phyloP scores from a whole-genome alignment of 371 early-diverging fungal species.

The Spraguea lophii region DNA sequence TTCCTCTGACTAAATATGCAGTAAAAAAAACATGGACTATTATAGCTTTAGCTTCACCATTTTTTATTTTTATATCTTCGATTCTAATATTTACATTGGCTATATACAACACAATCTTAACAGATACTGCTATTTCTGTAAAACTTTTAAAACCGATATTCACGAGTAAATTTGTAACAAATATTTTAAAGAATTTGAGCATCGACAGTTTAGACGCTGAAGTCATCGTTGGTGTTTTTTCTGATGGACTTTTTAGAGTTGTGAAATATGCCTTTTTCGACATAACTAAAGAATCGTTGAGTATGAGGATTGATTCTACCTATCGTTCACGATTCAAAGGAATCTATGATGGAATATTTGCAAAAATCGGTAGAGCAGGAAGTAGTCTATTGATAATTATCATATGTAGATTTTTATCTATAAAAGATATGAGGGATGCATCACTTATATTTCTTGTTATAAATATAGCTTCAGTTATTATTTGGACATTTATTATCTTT shows the following conservation, averaged over 20 bases:
- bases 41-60: too few species aligned
- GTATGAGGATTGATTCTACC: conserved; percentile 37
- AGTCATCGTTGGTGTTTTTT: neutral
- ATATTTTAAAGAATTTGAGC: too few species aligned
- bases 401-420: too few species aligned
- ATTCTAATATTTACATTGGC: too few species aligned
- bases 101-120: too few species aligned
- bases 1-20: too few species aligned
- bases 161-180: too few species aligned
- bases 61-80: too few species aligned
- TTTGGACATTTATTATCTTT: conserved; percentile 31
- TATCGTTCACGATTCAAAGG: conserved; percentile 44
- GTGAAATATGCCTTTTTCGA: conserved; percentile 45
- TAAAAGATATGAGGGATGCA: conserved; percentile 34
- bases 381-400: conserved; percentile 33
- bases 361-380: conserved; percentile 43
- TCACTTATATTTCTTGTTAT: conserved; percentile 12
- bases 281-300: conserved; percentile 43
- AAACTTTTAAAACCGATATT: too few species aligned
- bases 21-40: too few species aligned
- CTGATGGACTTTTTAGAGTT: conserved; percentile 22
- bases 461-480: conserved; percentile 6
- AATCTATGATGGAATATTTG: conserved; percentile 46
- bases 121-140: too few species aligned
- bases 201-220: neutral